Conservation (phyloP, 257 asterid species). For the Solanum appendiculatum region DNA sequence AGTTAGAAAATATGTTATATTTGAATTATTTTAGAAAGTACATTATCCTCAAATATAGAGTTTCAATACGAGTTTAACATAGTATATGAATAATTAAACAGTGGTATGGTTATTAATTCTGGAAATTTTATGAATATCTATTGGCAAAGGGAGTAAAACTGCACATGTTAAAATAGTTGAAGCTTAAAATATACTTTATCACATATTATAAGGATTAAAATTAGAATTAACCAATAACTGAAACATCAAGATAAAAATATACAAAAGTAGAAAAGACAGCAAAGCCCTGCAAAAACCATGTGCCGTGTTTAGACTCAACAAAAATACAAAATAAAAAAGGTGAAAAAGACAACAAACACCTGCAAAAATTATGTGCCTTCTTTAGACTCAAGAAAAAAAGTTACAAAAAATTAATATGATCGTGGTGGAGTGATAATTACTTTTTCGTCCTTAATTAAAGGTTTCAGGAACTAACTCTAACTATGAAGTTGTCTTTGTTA, state of each 20-base stretch:
- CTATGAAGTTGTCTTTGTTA: not conserved
- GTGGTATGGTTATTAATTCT: not conserved
- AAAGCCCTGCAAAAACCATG: not conserved
- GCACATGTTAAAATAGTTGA: not conserved
- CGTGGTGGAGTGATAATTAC: not conserved
- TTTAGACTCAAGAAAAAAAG: not conserved
- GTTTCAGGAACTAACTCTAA: not conserved
- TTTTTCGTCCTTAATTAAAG: not conserved
- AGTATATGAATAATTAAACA: not conserved
- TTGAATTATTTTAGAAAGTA: not conserved
- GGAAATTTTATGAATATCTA: not conserved
- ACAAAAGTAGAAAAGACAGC: not conserved
- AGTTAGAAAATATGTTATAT: not conserved
- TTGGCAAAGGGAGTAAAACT: not conserved
- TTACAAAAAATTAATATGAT: not conserved
- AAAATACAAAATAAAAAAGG: not conserved
- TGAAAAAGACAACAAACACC: not conserved
- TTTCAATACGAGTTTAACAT: not conserved
- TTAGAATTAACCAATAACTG: not conserved
- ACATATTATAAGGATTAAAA: not conserved
- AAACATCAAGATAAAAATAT: no score
- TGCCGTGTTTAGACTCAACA: not conserved
- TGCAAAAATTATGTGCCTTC: not conserved
- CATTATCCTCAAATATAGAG: not conserved
- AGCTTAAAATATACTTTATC: not conserved